Evolutionary conservation across 2,329 filamentous ascomycete genomes (phyloP), one percentile per base, ranked within the genome.

Genomic region (Sarocladiaceae sp.): DNA sequence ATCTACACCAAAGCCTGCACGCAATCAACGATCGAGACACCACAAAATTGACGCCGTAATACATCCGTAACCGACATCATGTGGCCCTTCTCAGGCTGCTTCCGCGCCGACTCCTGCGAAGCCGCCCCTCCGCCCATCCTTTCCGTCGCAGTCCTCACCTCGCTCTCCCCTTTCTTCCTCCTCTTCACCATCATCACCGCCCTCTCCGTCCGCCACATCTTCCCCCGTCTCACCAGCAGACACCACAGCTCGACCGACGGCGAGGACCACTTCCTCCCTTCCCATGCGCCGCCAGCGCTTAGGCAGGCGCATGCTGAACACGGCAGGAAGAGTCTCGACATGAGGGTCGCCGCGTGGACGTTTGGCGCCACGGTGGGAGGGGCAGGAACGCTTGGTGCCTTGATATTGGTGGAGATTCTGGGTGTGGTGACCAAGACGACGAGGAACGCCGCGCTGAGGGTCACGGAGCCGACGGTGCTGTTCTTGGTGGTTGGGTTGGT

Each of bases 331-430:
- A 76, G 69, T 32, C 56, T 69, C 48, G 64, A 72, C 40, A 64
- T 75, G 32, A 66, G 71, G 19, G 58, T 75, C 11, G 75, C 80
- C 2, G 82, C 80, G 12, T 65, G 75, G 46, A 80, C 85, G 2
- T 94, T 94, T 61, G 82, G 85, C 6, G 75, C 80, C 1, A 94
- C 86, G 9, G 78, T 93, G 27, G 87, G 80, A 1, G 72, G 94
- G 7, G 84, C 88, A 5, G 76, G 83, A 29, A 85, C 91, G 2
- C 70, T 95, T 35, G 87, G 82, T 3, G 83, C 90, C 63, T 67
- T 95, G 52, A 85, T 95, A 35, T 73, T 95, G 7, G 88, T 86
- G 54, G 88, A 95, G 63, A 87, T 95, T 33, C 81, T 85, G 20
- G 86, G 88, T 55, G 73, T 84, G 4, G 73, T 88, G n/a, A 76